Percentiles rank a stretch among this genome's conserved stretches.
phyloP scores from a whole-genome alignment of 257 asterid species.

The Catharanthus roseus region DNA sequence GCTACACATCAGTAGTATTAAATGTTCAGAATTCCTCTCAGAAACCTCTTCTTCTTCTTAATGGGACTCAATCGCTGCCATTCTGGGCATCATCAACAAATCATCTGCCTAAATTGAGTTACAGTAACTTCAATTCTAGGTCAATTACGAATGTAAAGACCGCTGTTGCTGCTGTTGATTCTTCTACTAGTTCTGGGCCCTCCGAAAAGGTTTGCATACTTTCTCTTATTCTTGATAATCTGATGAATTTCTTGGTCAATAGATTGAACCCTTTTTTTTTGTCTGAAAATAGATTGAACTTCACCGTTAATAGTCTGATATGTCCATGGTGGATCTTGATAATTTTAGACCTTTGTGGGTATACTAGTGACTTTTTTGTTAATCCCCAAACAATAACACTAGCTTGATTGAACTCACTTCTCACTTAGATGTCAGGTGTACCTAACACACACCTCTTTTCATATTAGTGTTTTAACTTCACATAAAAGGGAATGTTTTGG shows the following conservation, averaged over 20 bases:
- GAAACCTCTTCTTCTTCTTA: conserved; percentile 35
- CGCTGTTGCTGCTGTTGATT: conserved; percentile 67
- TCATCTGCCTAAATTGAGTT: conserved; percentile 18
- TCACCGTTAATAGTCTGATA: not conserved
- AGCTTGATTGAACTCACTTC: no score
- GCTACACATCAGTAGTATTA: no score
- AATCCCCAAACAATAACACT: no score
- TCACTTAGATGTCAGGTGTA: no score
- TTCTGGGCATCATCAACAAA: conserved; percentile 35
- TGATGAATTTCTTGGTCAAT: not conserved
- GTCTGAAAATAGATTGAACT: not conserved
- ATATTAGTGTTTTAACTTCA: not conserved
- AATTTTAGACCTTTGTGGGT: not conserved
- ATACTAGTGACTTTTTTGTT: no score
- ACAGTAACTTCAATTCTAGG: conserved; percentile 27
- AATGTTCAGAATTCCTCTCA: conserved; percentile 31
- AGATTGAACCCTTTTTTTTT: no score
- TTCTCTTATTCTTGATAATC: not conserved
- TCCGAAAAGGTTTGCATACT: conserved; percentile 41
- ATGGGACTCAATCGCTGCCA: conserved; percentile 26
- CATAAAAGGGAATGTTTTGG: no score
- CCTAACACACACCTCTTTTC: no score
- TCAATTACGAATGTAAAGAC: conserved; percentile 34
- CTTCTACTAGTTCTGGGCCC: conserved; percentile 63
- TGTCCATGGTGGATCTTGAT: no score